Evolutionary conservation across 306 rosid genomes (phyloP), one percentile per base, ranked within the genome.

Genomic region (Cucurbita argyrosperma): DNA sequence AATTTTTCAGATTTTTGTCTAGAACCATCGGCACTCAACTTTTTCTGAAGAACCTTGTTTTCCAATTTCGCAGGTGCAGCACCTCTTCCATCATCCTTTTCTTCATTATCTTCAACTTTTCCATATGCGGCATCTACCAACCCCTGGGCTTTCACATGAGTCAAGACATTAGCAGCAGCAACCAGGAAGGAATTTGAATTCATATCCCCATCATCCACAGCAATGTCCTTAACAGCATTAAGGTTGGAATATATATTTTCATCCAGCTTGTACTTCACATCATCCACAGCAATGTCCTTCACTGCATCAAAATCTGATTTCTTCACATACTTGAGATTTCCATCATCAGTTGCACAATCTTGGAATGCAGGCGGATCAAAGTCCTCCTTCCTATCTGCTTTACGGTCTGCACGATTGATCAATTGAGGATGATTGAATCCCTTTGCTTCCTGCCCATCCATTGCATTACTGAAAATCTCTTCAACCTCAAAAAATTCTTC

Each of bases 401-500:
- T 83, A 65, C 69, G 78, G 68, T 74, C 83, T 40, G 58, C 78
- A 65, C 38, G 50, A 78, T 77, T 85, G 84, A 79, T 75, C 78
- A 75, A 66, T 19, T 71, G 78, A 79, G 90, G 74, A 76, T 84
- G 82, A 51, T 43, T 77, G 52, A 83, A 92, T 16, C 77, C 82
- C 77, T 83, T 94, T 40, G 76, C 83, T 87, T 89, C 97, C 52
- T 77, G 96, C 49, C 72, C 83, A 82, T 95, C 99, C 67, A 85
- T 79, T 72, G 40, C 90, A 88, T 72, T 91, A 82, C 96, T 91
- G 83, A 95, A 95, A 77, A 89, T 87, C 83, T 95, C 99, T 82
- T 95, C 99, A 53, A 91, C 97, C 90, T 95, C 97, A 81, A 82
- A 95, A 84, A 95, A 95, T 77, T 95, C 96, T 70, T 95, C 99